phyloP scores from a whole-genome alignment of 257 asterid genomes.

The Capsicum baccatum region DNA sequence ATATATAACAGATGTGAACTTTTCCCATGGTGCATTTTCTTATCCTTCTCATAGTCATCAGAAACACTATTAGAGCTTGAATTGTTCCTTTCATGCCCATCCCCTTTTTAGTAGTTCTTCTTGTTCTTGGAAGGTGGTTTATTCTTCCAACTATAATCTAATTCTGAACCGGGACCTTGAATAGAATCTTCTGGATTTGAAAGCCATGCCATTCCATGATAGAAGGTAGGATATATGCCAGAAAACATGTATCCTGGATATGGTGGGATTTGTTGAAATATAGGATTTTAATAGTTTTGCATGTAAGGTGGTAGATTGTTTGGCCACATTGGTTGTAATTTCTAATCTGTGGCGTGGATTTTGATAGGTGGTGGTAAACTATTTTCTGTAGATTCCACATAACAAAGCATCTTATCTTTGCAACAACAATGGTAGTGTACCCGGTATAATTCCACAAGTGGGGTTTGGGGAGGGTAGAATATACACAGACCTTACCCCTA shows the following conservation, averaged over 20 bases:
- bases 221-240: conserved; percentile 52
- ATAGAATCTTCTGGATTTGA: conserved; percentile 48
- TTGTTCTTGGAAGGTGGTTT: conserved; percentile 44
- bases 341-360: too few species aligned
- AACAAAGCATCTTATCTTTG: too few species aligned
- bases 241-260: conserved; percentile 40
- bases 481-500: too few species aligned
- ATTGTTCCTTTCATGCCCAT: conserved; percentile 38
- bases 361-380: too few species aligned
- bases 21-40: conserved; percentile 42
- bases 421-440: too few species aligned
- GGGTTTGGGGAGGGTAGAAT: too few species aligned
- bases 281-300: too few species aligned
- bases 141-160: conserved; percentile 41
- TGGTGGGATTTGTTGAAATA: too few species aligned
- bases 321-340: too few species aligned
- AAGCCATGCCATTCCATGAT: conserved; percentile 61
- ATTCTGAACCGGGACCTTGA: conserved; percentile 40
- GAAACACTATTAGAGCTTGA: conserved; percentile 56
- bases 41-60: conserved; percentile 47
- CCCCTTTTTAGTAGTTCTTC: conserved; percentile 44
- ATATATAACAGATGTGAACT: conserved; percentile 28
- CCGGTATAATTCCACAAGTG: too few species aligned
- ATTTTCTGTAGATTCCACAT: too few species aligned
- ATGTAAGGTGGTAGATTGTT: too few species aligned